Evolutionary conservation across 2,329 filamentous ascomycete genomes (phyloP).

Genomic region (Xylariaceae sp.): DNA sequence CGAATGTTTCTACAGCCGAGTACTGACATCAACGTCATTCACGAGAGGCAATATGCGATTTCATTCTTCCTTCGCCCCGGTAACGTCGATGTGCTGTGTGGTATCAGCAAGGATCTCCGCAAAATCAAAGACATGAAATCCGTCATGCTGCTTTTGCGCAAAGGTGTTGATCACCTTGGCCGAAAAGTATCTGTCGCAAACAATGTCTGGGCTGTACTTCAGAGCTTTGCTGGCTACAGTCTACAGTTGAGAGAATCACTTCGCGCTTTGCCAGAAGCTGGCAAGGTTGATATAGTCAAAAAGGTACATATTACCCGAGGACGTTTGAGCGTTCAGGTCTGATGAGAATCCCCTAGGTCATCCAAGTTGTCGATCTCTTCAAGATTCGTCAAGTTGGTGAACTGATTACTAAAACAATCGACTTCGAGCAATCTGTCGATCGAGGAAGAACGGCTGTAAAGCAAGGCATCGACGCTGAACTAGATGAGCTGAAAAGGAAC

Average conservation of each 20-base stretch:
- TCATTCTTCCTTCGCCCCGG: constrained; percentile 60
- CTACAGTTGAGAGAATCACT: constrained; percentile 65
- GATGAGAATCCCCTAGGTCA: constrained; percentile 15
- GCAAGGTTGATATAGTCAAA: constrained; percentile 46
- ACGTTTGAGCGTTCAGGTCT: neutral
- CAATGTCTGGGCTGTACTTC: constrained; percentile 68
- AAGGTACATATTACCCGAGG: constrained; percentile 31
- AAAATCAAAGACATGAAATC: constrained; percentile 71
- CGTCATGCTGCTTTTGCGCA: constrained; percentile 64
- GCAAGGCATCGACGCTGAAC: constrained; percentile 62
- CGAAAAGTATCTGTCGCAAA: constrained; percentile 50
- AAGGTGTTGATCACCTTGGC: constrained; percentile 60
- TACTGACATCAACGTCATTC: constrained; percentile 61
- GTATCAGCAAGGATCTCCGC: constrained; percentile 57
- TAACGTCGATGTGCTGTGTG: constrained; percentile 53
- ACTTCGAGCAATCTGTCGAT: constrained; percentile 71
- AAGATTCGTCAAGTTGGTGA: constrained; percentile 56
- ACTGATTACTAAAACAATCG: constrained; percentile 67
- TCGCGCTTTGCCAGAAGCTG: constrained; percentile 49
- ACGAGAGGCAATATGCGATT: constrained; percentile 66
- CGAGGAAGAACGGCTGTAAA: constrained; percentile 69
- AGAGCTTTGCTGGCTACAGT: constrained; percentile 63
- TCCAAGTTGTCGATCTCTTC: constrained; percentile 55
- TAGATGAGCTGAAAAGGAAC: constrained; percentile 71
- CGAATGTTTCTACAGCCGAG: constrained; percentile 78